phyloP scores from a whole-genome alignment of 2,329 filamentous ascomycete species.

The Ceratocystis albifundus region DNA sequence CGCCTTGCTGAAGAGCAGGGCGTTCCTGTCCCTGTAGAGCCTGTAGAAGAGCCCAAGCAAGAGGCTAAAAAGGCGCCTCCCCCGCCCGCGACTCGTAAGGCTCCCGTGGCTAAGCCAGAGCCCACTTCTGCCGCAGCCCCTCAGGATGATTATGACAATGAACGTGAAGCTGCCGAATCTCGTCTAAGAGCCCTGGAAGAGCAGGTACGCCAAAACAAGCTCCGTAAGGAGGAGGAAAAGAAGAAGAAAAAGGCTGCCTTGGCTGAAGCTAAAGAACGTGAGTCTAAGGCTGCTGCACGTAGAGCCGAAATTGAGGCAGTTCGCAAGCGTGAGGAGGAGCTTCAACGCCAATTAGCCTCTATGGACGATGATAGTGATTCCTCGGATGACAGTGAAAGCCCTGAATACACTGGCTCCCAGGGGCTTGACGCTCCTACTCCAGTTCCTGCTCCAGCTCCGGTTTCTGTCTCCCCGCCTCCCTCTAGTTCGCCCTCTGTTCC shows the following conservation, averaged over 20 bases:
- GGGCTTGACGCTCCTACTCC: constrained; percentile 38
- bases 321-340: constrained; percentile 76
- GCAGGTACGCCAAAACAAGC: constrained; percentile 82
- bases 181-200: constrained; percentile 84
- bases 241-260: constrained; percentile 78
- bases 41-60: constrained; percentile 33
- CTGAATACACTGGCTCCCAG: constrained; percentile 54
- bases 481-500: constrained; percentile 42
- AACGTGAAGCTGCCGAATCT: constrained; percentile 69
- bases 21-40: constrained; percentile 45
- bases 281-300: constrained; percentile 69
- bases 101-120: constrained; percentile 45
- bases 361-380: constrained; percentile 60
- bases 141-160: constrained; percentile 58
- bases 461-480: constrained; percentile 34
- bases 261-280: constrained; percentile 78
- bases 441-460: constrained; percentile 35
- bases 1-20: constrained; percentile 69
- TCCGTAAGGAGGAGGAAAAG: constrained; percentile 95
- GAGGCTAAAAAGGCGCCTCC: constrained; percentile 57
- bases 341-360: constrained; percentile 73
- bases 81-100: constrained; percentile 69
- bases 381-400: constrained; percentile 69
- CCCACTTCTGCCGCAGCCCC: constrained; percentile 37
- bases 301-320: constrained; percentile 87